Base-by-base conservation (phyloP, 2,329 filamentous ascomycete genomes). In the Colletotrichum brevisporum region DNA sequence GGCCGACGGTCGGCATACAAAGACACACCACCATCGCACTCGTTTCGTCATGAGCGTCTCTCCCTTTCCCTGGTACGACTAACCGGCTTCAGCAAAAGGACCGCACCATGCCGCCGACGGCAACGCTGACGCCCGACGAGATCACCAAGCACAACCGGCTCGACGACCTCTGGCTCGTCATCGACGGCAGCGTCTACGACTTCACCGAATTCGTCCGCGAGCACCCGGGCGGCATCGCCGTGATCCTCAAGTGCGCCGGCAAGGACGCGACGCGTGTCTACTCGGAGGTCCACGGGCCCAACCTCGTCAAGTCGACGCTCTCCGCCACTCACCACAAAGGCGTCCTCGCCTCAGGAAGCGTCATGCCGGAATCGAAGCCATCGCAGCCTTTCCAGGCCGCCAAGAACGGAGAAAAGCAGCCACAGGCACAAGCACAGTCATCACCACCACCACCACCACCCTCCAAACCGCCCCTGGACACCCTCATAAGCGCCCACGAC, bases 161-260 rank as follows among this genome's bases (percentile, higher is more conserved):
- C 8, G 76, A 83, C 43, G 84, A 89, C 74, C 84, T 87, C 74
- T 93, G 91, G 91, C 85, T 92, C 70, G 89, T 92, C 39, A 85
- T 92, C 48, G 85, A 92, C 75, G 85, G 85, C 60, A 82, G 85
- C 71, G 89, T 92, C 57, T 92, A 90, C 83, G 89, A 93, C 77
- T 80, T 93, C 52, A 90, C 88, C 26, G 84, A 88, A 16, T 93
- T 93, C 76, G 83, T 89, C 10, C 72, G 73, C 4, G 71, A 76
- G n/a, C 80, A 81, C 51, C 79, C 79, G 2, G 80, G 80, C 21
- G 80, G 80, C 18, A 55, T 74, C 5, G 70, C 62, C 82, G 78
- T 88, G 73, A 80, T 90, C 53, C 76, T 83, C 51, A 77, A 81
- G 57, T 82, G 86, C 74, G 86, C 86, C 39, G 87, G 86, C 52